Evolutionary conservation across 108 stramenopile species (phyloP).

Genomic region (Nannochloropsis granulata): DNA sequence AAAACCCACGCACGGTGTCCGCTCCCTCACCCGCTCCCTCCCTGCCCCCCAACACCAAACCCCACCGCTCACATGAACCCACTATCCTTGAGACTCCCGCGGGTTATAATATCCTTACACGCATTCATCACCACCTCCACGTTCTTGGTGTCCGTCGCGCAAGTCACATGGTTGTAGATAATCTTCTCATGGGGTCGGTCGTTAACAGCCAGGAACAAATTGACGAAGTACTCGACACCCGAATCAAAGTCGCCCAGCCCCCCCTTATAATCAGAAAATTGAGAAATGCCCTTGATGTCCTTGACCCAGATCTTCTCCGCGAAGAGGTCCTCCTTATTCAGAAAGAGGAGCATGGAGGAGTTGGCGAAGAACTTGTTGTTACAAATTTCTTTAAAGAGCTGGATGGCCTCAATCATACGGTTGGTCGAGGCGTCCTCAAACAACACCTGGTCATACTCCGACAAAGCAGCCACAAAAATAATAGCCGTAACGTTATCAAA

Average conservation of each 20-base stretch:
- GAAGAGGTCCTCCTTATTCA: slow-evolving; percentile 97
- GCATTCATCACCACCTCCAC: slow-evolving; percentile 40
- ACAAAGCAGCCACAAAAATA: slow-evolving; percentile 54
- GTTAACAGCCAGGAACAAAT: slow-evolving; percentile 27
- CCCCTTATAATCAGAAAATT: slow-evolving; percentile 32
- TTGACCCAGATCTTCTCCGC: slow-evolving; percentile 68
- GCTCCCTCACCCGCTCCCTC: not conserved
- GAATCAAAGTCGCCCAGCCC: slow-evolving; percentile 26
- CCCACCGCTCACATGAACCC: slow-evolving; percentile 3
- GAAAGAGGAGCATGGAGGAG: slow-evolving; percentile 80
- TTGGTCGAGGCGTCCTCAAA: slow-evolving; percentile 42
- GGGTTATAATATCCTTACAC: slow-evolving; percentile 31
- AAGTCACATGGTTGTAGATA: slow-evolving; percentile 83
- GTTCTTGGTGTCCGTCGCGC: slow-evolving; percentile 94
- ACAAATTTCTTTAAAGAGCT: slow-evolving; percentile 59
- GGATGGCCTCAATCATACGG: slow-evolving; percentile 47
- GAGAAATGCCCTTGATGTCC: slow-evolving; percentile 23
- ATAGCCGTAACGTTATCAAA: slow-evolving; percentile 56
- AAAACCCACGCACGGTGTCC: no score
- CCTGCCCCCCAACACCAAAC: not conserved
- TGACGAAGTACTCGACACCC: slow-evolving; percentile 30
- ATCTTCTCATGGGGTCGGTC: slow-evolving; percentile 13
- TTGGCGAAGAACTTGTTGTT: slow-evolving; percentile 86
- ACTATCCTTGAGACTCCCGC: slow-evolving; percentile 13
- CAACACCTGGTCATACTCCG: slow-evolving; percentile 55